Evolutionary conservation across 192 early-diverging fungal species (phyloP), one percentile per base, ranked within the genome.

Genomic region (Mortierella antarctica): DNA sequence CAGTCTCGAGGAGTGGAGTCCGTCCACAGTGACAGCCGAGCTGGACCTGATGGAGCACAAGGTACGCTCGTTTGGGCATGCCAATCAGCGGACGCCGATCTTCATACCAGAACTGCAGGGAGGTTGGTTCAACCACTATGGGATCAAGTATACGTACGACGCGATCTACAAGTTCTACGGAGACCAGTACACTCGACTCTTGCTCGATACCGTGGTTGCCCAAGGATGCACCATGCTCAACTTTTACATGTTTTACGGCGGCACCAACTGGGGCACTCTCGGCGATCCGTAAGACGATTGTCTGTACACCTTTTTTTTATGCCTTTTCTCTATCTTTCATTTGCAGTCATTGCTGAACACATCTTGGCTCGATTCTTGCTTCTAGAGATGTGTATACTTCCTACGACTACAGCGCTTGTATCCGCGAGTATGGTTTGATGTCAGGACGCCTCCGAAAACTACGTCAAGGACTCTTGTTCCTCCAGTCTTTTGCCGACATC

Each of bases 31-130:
- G 5, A 73, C 79, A 20, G 75, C 81, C 8, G 71, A 86, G 14
- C 69, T 94, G 21, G 93, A 93, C 69, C 58, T 57, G n/a, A 75
- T 91, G 82, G 93, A 94, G 65, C 82, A 82, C 45, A 91, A 73
- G 49, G 89, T 92, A 6, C 89, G 93, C 9, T 83, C 85, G 9
- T 92, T 90, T 85, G 93, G 92, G 9, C 86, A 88, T 42, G 92
- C 88, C 49, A 91, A 92, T 55, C 82, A 86, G 11, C 74, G 85
- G 39, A 85, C 90, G 13, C 93, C 93, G 8, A 85, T 93, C 20
- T 90, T 94, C 62, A 91, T 93, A 65, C 91, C 93, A 9, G 93
- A 94, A 81, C 72, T 93, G 20, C 93, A 94, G 73, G 93, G 93
- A 31, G 93, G 93, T 7, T 94, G 93, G 93, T 94, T 92, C 74